Conservation (phyloP, 148 eudicot species). For the Rhododendron ovatum region DNA sequence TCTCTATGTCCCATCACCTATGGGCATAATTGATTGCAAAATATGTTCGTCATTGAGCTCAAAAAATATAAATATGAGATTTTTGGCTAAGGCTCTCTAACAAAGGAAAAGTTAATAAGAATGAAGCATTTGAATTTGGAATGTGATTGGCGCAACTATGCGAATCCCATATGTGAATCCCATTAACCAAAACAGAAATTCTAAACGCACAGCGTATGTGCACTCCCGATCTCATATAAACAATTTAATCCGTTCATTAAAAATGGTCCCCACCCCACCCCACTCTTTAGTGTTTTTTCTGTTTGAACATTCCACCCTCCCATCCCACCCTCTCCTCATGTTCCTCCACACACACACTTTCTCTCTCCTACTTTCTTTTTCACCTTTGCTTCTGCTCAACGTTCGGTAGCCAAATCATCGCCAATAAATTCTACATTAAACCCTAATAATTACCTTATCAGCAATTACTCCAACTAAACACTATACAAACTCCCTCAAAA, state of each 20-base stretch:
- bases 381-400: conserved; percentile 16
- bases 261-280: background rate
- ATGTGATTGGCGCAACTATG: background rate
- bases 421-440: background rate
- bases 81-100: too few species aligned
- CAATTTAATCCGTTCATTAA: too few species aligned
- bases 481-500: too few species aligned
- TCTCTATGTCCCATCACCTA: too few species aligned
- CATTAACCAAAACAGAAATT: background rate
- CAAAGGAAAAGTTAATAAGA: too few species aligned
- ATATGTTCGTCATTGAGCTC: too few species aligned
- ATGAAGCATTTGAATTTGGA: background rate
- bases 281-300: background rate
- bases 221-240: too few species aligned
- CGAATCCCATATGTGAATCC: background rate
- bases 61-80: too few species aligned
- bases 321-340: background rate
- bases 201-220: too few species aligned
- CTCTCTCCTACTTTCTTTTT: conserved; percentile 2
- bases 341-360: background rate
- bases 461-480: too few species aligned
- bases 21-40: too few species aligned
- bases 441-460: background rate
- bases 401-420: conserved; percentile 10
- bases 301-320: background rate